These are phyloP conservation scores for Capsella bursapastoris DNA, from an alignment of 345 rosid genomes.

Conservation along the genomic window DNA sequence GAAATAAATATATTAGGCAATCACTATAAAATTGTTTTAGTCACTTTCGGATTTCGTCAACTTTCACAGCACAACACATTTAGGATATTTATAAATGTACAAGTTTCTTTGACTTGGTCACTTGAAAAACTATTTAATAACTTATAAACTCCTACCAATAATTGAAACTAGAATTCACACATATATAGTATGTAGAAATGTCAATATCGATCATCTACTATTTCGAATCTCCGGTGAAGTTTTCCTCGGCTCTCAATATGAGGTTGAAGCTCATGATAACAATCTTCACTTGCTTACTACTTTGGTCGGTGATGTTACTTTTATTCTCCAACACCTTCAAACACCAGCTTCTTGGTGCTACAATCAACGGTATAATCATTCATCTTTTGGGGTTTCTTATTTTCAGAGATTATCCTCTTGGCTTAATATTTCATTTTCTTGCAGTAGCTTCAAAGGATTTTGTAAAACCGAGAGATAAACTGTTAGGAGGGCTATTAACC, in stretches of 20 bases:
- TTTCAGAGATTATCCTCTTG: neutral
- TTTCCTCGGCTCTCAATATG: conserved; percentile 7
- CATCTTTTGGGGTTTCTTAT: neutral
- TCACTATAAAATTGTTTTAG: conserved; percentile 12
- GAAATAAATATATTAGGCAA: conserved; percentile 10
- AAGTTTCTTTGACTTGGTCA: conserved; percentile 30
- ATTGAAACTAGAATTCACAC: neutral
- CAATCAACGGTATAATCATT: conserved; percentile 17
- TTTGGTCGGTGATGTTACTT: conserved; percentile 30
- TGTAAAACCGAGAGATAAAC: conserved; percentile 25
- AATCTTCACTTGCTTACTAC: conserved; percentile 33
- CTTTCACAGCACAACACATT: conserved; percentile 8
- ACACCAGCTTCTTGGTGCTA: conserved; percentile 21
- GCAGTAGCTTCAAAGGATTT: conserved; percentile 23
- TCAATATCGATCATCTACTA: neutral
- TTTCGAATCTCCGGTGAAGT: conserved; percentile 10
- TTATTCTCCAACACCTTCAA: conserved; percentile 33
- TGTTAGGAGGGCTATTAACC: conserved; percentile 44
- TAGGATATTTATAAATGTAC: conserved; percentile 20
- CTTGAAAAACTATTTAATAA: conserved; percentile 9
- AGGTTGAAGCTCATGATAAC: conserved; percentile 34
- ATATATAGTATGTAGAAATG: neutral
- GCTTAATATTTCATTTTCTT: conserved; percentile 1
- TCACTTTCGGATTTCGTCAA: conserved; percentile 30
- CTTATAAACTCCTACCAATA: neutral